phyloP scores from a whole-genome alignment of 805 yeast species.

The Lipomyces mesembrius region DNA sequence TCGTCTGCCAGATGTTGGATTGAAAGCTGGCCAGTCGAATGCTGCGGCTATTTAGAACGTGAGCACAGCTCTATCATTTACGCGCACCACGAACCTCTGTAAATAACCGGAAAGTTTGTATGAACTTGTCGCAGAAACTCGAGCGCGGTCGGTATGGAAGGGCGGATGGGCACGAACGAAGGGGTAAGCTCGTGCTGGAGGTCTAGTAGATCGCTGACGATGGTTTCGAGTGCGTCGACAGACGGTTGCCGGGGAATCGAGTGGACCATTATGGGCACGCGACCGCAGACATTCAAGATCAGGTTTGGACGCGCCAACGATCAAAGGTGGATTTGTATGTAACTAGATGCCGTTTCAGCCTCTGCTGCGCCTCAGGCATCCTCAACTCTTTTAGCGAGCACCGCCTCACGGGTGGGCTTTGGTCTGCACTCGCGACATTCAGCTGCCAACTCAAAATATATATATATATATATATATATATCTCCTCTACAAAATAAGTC shows the following conservation, averaged over 20 bases:
- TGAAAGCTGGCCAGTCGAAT: constrained; percentile 32
- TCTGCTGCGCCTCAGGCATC: not conserved
- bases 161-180: too few species aligned
- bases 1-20: constrained; percentile 11
- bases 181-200: not conserved
- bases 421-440: not conserved
- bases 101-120: constrained; percentile 3
- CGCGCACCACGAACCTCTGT: constrained; percentile 19
- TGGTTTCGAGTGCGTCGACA: not conserved
- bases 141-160: constrained; percentile 18
- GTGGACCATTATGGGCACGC: not conserved
- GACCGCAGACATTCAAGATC: not conserved
- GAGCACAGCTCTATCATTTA: not conserved
- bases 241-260: not conserved
- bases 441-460: not conserved
- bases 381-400: not conserved
- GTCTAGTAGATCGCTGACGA: constrained; percentile 21
- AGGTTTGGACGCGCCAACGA: too few species aligned
- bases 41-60: constrained; percentile 10
- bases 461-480: too few species aligned
- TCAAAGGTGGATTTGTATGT: too few species aligned
- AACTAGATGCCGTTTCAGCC: not conserved
- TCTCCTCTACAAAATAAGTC: not conserved
- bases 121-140: constrained; percentile 30
- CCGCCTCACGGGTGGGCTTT: not conserved